Evolutionary conservation across 352 stramenopile species (phyloP).

Genomic region (Blastocystis sp.): DNA sequence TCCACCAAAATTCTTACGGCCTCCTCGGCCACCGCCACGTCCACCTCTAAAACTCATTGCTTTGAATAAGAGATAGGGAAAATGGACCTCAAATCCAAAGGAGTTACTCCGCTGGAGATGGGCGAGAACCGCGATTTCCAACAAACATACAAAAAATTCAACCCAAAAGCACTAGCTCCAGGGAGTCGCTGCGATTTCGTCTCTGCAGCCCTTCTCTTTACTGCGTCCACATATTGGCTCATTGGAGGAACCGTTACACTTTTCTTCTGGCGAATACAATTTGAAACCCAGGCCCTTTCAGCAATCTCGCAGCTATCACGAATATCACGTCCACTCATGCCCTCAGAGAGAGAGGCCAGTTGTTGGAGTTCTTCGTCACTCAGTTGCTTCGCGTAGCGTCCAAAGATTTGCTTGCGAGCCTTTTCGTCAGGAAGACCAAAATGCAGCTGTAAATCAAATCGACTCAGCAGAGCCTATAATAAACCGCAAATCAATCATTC

Average conservation of each 20-base stretch:
- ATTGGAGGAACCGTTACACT: conserved; percentile 71
- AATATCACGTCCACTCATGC: conserved; percentile 84
- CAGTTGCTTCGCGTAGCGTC: conserved; percentile 80
- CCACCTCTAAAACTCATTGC: conserved; percentile 63
- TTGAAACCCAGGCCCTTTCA: conserved; percentile 82
- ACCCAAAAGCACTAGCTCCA: neutral
- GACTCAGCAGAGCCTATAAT: conserved; percentile 73
- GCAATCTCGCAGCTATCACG: conserved; percentile 88
- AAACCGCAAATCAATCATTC: neutral
- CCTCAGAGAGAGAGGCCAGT: conserved; percentile 72
- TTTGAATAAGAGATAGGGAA: neutral
- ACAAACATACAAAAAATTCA: conserved; percentile 10
- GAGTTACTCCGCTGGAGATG: neutral
- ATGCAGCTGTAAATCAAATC: conserved; percentile 82
- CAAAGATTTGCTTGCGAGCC: conserved; percentile 78
- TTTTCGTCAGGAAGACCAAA: conserved; percentile 79
- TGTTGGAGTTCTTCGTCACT: conserved; percentile 71
- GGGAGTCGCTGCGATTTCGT: neutral
- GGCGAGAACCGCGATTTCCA: neutral
- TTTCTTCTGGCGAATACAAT: conserved; percentile 76
- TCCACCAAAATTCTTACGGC: conserved; percentile 53
- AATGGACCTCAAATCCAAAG: neutral
- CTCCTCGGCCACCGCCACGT: conserved; percentile 59
- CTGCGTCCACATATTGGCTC: conserved; percentile 71
- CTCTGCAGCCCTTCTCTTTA: conserved; percentile 70